Evolutionary conservation across 495 filamentous ascomycete genomes (phyloP).

Genomic region (Tuber aestivum): DNA sequence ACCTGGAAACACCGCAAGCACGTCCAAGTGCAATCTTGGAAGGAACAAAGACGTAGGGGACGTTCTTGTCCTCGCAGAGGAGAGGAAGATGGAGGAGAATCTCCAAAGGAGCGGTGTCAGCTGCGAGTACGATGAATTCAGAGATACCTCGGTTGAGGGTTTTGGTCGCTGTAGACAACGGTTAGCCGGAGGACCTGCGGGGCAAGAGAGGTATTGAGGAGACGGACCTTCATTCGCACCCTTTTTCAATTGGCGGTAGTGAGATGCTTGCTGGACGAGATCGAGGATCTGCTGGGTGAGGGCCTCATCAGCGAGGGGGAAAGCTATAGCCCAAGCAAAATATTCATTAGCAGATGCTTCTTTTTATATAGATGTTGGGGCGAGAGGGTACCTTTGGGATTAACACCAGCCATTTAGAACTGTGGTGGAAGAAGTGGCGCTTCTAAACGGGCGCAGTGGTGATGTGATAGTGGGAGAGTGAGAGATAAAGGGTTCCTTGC

Average conservation of each 20-base stretch:
- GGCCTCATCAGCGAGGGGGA: slow-evolving; percentile 78
- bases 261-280: slow-evolving; percentile 75
- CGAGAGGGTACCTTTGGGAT: slow-evolving; percentile 36
- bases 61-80: slow-evolving; percentile 76
- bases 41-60: slow-evolving; percentile 67
- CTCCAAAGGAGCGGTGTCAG: slow-evolving; percentile 76
- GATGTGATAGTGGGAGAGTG: not conserved
- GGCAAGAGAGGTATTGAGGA: not conserved
- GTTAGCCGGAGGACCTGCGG: slow-evolving; percentile 26
- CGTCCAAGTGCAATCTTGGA: slow-evolving; percentile 67
- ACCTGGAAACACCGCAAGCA: slow-evolving; percentile 73
- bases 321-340: slow-evolving; percentile 52
- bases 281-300: slow-evolving; percentile 79
- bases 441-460: slow-evolving; percentile 7
- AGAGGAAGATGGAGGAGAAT: slow-evolving; percentile 91
- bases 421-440: slow-evolving; percentile 2
- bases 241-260: slow-evolving; percentile 86
- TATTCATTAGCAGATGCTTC: slow-evolving; percentile 22
- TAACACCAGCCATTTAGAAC: slow-evolving; percentile 32
- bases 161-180: slow-evolving; percentile 57
- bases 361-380: not conserved
- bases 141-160: slow-evolving; percentile 81
- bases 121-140: slow-evolving; percentile 83
- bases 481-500: slow-evolving; percentile 43
- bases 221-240: slow-evolving; percentile 56